A percentile compares a stretch with the other conserved stretches of the same genome.
phyloP scores from a whole-genome alignment of 768 basidiomycete species.

The Lactifluus pinguis region DNA sequence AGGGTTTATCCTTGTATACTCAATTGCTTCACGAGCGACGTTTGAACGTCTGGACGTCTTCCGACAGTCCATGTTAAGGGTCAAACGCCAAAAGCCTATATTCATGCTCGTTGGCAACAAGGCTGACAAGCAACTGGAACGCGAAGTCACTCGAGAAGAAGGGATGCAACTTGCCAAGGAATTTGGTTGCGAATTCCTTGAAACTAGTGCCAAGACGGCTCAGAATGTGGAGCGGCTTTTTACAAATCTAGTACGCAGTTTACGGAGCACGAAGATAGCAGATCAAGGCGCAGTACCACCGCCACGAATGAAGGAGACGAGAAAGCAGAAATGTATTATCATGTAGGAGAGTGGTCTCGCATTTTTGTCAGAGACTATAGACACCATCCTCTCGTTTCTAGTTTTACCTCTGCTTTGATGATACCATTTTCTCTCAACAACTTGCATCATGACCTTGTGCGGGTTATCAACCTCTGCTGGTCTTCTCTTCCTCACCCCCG shows the following conservation, averaged over 20 bases:
- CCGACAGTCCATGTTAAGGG: conserved; percentile 81
- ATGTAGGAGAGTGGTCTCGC: conserved; percentile 45
- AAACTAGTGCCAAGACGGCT: conserved; percentile 94
- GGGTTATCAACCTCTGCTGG: conserved; percentile 5
- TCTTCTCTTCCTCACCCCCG: conserved; percentile 2
- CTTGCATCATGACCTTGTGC: conserved; percentile 26
- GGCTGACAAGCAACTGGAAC: conserved; percentile 82
- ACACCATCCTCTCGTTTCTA: conserved; percentile 39
- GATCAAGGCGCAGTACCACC: conserved; percentile 35
- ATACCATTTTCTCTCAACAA: conserved; percentile 46
- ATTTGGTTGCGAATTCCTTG: conserved; percentile 89
- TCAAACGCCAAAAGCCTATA: conserved; percentile 76
- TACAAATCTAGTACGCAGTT: conserved; percentile 73
- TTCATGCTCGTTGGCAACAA: conserved; percentile 98
- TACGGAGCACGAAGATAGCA: conserved; percentile 56
- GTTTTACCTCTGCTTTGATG: conserved; percentile 67
- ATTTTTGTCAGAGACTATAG: conserved; percentile 56
- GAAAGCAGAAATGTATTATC: conserved; percentile 57
- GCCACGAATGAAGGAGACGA: conserved; percentile 31
- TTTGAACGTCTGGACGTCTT: conserved; percentile 88
- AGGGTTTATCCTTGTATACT: conserved; percentile 96
- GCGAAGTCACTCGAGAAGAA: conserved; percentile 88
- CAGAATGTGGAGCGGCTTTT: conserved; percentile 89
- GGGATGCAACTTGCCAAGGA: conserved; percentile 71
- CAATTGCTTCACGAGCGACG: conserved; percentile 87